These are phyloP conservation scores for Angomonas desouzai DNA, from an alignment of 208 protist genomes.

Conservation along the genomic window DNA sequence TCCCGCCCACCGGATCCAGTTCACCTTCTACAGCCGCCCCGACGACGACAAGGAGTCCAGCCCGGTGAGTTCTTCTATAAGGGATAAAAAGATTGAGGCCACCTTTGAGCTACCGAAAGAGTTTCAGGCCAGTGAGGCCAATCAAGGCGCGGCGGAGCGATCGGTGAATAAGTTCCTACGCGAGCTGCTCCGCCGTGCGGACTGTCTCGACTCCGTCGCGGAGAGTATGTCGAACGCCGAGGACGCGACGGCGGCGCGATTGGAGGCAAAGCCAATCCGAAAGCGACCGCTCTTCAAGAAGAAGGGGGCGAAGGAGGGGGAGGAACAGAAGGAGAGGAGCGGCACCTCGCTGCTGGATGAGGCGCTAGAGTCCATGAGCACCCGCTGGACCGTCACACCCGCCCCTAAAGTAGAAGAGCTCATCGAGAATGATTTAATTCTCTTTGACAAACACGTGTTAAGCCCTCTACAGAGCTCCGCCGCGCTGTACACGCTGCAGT, in stretches of 20 bases:
- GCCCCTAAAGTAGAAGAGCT: conserved; percentile 83
- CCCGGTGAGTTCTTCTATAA: too few species aligned
- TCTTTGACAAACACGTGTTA: conserved; percentile 60
- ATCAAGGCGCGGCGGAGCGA: conserved; percentile 77
- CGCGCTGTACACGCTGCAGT: conserved; percentile 79
- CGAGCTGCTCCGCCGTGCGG: conserved; percentile 74
- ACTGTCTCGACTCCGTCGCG: conserved; percentile 80
- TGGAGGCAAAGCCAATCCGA: conserved; percentile 78
- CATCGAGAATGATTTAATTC: conserved; percentile 86
- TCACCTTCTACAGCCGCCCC: conserved; percentile 78
- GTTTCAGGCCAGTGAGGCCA: conserved; percentile 72
- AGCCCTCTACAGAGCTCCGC: conserved; percentile 85
- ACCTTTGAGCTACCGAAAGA: conserved; percentile 77
- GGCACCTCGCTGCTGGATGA: conserved; percentile 80
- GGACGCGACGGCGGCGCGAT: conserved; percentile 67
- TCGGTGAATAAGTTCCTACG: conserved; percentile 88
- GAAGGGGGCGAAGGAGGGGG: conserved; percentile 8
- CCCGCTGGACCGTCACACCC: conserved; percentile 73
- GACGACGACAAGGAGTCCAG: conserved; percentile 26
- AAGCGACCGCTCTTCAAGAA: conserved; percentile 21
- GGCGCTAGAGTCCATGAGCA: conserved; percentile 66
- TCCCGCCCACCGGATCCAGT: conserved; percentile 63
- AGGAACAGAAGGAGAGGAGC: conserved; percentile 10
- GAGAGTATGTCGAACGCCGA: conserved; percentile 75
- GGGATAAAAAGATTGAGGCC: conserved; percentile 26